Evolutionary conservation across 108 stramenopile genomes (phyloP), one percentile per base, ranked within the genome.

Genomic region (Nitzschia putrida): DNA sequence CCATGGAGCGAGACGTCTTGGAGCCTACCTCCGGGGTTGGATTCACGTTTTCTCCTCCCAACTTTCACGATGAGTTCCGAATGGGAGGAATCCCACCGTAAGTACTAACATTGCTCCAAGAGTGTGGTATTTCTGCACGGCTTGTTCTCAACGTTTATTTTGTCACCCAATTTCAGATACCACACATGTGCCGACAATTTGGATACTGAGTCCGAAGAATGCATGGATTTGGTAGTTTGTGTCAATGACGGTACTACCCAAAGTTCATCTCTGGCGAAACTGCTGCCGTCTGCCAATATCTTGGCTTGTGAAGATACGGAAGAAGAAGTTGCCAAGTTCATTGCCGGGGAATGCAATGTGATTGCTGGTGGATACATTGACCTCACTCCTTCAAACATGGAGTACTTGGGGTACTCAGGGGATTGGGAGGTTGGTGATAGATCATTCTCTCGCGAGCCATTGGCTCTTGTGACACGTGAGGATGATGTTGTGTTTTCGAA

Each of bases 391-490:
- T 13, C 20, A 23, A 29, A 53, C 24, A 61, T 78, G 38, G 29
- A 53, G 0, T 53, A 59, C 16, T 49, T 29, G 13, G 74, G 75
- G 10, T 68, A 78, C 39, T 47, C 14, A 49, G 65, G 70, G 23
- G 29, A 54, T 3, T 77, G 74, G 37, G 63, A 64, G 12, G 43
- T 74, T 39, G 80, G 76, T 8, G 1, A 52, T 10, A 53, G 12
- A 2, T 11, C 45, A 7, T 73, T 38, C 47, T 74, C 74, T 20
- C 53, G 57, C 53, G 77, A 79, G 11, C 64, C 82, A 1, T 57
- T 83, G 69, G 60, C 69, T 21, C 47, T 88, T 29, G 77, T 71
- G 16, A 88, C 86, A n/a, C 66, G 66, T 22, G 72, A 84, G 64
- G 76, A 77, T 69, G 86, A 87, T 57, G 20, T 43, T 13, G 23